Conservation (phyloP, 371 early-diverging fungal species). For the Vairimorpha necatrix region DNA sequence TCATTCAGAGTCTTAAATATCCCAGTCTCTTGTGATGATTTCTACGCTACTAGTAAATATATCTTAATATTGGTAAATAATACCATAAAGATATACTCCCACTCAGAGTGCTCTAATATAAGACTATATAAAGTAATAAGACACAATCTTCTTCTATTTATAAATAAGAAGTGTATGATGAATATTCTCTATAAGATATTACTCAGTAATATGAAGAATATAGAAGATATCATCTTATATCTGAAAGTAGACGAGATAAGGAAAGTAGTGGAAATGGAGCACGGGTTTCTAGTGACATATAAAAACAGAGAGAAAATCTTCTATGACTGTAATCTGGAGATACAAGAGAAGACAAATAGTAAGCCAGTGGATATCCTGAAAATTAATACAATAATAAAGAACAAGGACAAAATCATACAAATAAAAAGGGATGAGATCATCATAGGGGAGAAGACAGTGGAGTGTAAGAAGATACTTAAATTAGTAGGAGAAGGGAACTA, state of each 20-base stretch:
- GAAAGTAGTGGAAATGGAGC: not conserved
- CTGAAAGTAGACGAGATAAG: conserved; percentile 3
- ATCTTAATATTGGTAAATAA: not conserved
- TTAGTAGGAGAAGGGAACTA: not conserved
- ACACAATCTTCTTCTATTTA: conserved; percentile 11
- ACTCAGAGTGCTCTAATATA: not conserved
- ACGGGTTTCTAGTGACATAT: not conserved
- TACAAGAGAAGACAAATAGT: not conserved
- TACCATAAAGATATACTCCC: conserved; percentile 8
- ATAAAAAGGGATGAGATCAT: not conserved
- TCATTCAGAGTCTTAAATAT: not conserved
- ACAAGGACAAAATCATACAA: not conserved
- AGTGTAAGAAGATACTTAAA: not conserved
- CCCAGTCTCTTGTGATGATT: not conserved
- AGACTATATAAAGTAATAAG: conserved; percentile 3
- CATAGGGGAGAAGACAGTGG: not conserved
- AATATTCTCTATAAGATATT: conserved; percentile 16
- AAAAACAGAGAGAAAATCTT: not conserved
- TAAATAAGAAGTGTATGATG: not conserved
- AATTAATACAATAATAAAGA: not conserved
- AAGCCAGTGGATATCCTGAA: not conserved
- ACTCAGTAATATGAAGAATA: not conserved
- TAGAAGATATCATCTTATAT: conserved; percentile 27
- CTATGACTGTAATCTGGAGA: not conserved
- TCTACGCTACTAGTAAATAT: not conserved